Evolutionary conservation across 768 basidiomycete species (phyloP), one percentile per base, ranked within the genome.

Genomic region (Boletus rubroflammeus): DNA sequence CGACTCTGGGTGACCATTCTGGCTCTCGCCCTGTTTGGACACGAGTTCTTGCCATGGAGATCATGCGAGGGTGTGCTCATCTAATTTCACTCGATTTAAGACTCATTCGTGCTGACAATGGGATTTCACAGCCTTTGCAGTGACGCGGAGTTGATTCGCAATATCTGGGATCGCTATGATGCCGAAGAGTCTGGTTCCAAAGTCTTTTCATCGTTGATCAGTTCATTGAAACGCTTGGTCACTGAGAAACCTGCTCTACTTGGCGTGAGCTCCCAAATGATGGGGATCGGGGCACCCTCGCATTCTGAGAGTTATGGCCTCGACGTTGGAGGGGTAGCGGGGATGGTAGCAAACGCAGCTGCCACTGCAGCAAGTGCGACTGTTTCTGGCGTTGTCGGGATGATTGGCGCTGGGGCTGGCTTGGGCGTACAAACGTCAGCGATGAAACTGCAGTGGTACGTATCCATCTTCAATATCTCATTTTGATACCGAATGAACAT

Each of bases 381-480:
- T 0, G 84, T 93, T 4, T 86, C 86, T 3, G 88, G 88, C 6
- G 87, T 94, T 2, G 89, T 86, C 39, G 90, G 90, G 3, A 93
- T 94, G 82, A 92, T 93, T 61, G 85, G 84, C 0, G 72, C 82
- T 0, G 82, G 82, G 21, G 76, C 74, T 8, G 90, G 90, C 0
- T 72, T 93, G 58, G 92, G 89, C 58, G 64, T 88, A 17, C 85
- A 87, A 45, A 76, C 77, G 0, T 88, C 88, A 3, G 78, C 85
- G 0, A 91, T 96, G 88, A 96, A 94, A 67, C 68, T 97, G 25
- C 92, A 94, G 69, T 93, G 95, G 94, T 94, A 56, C 39, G 83
- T 74, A 5, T 21, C 11, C 39, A 17, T 31, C 14, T 34, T 15
- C 1, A 3, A 5, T n/a, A 4, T 34, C 38, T 32, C 31, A 23